phyloP scores from a whole-genome alignment of 75 land plant species.

The Gnetum montanum region DNA sequence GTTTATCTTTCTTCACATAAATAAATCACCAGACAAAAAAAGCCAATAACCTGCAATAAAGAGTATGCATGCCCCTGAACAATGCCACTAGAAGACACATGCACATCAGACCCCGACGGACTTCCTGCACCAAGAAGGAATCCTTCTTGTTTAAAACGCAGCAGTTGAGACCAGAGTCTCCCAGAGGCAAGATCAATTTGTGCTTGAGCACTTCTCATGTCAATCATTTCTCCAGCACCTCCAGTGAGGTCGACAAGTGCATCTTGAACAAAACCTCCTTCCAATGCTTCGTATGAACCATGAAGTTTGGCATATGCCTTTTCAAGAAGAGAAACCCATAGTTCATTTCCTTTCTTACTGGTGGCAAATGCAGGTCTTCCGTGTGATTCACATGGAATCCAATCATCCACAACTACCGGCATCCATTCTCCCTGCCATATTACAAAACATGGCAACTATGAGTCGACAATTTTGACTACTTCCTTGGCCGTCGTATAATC shows the following conservation, averaged over 20 bases:
- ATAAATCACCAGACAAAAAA: not conserved
- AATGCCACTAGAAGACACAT: slow-evolving; percentile 94
- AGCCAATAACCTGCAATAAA: slow-evolving; percentile 65
- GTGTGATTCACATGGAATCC: slow-evolving; percentile 96
- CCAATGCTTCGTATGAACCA: slow-evolving; percentile 97
- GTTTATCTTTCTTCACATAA: not conserved
- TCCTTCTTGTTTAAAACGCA: slow-evolving; percentile 94
- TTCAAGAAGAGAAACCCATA: slow-evolving; percentile 97
- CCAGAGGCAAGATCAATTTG: slow-evolving; percentile 99
- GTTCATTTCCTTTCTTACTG: slow-evolving; percentile 78
- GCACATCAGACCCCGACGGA: slow-evolving; percentile 96
- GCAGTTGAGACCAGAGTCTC: slow-evolving; percentile 94
- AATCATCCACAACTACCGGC: slow-evolving; percentile 98
- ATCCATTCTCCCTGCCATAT: slow-evolving; percentile 99
- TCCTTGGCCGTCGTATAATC: too few species aligned
- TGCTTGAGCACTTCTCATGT: slow-evolving; percentile 85
- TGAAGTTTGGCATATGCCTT: slow-evolving; percentile 99
- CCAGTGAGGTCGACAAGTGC: slow-evolving; percentile 99
- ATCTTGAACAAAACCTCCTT: slow-evolving; percentile 99
- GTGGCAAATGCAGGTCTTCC: slow-evolving; percentile 99
- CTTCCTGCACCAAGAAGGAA: slow-evolving; percentile 98
- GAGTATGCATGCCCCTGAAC: slow-evolving; percentile 99
- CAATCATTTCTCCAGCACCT: slow-evolving; percentile 99
- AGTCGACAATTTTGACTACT: too few species aligned
- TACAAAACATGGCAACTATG: not conserved